Evolutionary conservation across 345 rosid genomes (phyloP).

Genomic region (Ailanthus altissimus): DNA sequence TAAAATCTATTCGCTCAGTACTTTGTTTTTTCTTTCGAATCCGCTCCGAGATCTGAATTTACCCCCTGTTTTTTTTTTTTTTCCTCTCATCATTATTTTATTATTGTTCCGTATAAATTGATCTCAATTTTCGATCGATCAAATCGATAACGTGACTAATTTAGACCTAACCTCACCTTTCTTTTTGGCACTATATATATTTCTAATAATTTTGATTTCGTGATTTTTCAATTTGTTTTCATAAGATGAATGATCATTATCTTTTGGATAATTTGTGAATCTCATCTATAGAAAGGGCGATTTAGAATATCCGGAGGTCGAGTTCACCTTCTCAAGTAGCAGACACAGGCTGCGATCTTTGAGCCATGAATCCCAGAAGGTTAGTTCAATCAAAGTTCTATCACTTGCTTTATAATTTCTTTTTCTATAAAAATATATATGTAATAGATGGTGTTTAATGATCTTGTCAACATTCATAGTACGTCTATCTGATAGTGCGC

Average conservation of each 20-base stretch:
- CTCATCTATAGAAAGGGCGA: not conserved
- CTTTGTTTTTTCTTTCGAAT: not conserved
- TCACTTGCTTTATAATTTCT: not conserved
- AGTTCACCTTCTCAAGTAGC: not conserved
- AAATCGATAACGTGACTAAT: not conserved
- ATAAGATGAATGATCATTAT: not conserved
- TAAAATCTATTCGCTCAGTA: not conserved
- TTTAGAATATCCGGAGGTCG: not conserved
- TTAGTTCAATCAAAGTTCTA: slow-evolving; percentile 27
- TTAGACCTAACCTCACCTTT: not conserved
- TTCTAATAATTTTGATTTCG: not conserved
- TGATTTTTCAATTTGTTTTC: not conserved
- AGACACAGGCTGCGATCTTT: slow-evolving; percentile 16
- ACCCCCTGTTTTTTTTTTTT: no score
- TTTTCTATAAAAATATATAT: not conserved
- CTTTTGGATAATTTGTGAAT: slow-evolving; percentile 1
- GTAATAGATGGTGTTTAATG: not conserved
- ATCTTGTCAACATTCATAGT: not conserved
- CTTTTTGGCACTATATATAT: not conserved
- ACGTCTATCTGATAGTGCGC: not conserved
- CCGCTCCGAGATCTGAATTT: slow-evolving; percentile 28
- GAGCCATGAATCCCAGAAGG: slow-evolving; percentile 67
- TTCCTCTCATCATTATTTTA: not conserved
- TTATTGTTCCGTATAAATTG: not conserved
- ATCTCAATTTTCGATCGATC: not conserved